Percentiles rank a stretch among this genome's conserved stretches.
Conservation (phyloP, 257 asterid species). For the Anisodus acutangulus region DNA sequence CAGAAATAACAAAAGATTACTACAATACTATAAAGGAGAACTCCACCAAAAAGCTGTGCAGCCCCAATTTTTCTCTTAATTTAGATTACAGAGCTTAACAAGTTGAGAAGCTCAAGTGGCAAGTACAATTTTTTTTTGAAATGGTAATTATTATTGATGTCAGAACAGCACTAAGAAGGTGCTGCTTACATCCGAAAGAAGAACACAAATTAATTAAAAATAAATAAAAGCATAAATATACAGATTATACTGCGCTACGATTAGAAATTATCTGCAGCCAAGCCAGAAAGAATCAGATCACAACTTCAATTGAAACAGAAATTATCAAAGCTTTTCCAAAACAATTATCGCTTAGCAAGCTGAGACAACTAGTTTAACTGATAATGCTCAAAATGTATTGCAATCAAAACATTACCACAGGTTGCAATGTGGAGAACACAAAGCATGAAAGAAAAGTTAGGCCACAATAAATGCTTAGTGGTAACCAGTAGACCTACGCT, state of each 20-base stretch:
- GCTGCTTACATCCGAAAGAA: not conserved
- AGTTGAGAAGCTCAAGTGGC: not conserved
- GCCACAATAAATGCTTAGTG: conserved; percentile 16
- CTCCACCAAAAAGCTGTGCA: not conserved
- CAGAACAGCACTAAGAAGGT: not conserved
- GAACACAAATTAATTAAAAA: not conserved
- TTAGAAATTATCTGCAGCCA: not conserved
- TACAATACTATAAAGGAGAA: not conserved
- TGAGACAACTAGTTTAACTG: not conserved
- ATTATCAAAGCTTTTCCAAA: not conserved
- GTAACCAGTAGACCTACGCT: not conserved
- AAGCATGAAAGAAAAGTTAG: conserved; percentile 13
- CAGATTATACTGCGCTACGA: not conserved
- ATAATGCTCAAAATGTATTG: not conserved
- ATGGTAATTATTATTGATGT: not conserved
- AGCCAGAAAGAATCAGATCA: not conserved
- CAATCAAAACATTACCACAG: not conserved
- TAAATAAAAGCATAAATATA: not conserved
- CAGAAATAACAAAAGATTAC: not conserved
- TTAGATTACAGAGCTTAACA: not conserved
- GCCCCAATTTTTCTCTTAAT: not conserved
- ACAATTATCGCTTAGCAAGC: not conserved
- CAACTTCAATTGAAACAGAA: not conserved
- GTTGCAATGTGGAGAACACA: not conserved
- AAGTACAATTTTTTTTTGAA: not conserved